phyloP scores from a whole-genome alignment of 805 yeast species.

The Zygotorulaspora sp. region DNA sequence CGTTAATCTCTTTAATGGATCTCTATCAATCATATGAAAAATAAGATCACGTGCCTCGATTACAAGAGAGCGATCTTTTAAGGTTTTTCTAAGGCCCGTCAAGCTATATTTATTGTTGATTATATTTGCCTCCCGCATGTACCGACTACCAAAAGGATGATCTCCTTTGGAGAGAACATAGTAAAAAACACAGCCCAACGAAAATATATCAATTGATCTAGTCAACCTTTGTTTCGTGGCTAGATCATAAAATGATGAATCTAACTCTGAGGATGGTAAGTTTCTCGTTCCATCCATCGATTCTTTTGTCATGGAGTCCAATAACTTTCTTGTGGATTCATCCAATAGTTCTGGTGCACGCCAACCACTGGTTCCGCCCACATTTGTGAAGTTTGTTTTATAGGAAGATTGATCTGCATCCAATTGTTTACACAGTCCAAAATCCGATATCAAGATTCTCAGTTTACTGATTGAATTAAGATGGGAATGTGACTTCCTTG shows the following conservation, averaged over 20 bases:
- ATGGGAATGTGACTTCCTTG: constrained; percentile 34
- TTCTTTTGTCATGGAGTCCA: constrained; percentile 10
- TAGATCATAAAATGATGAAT: constrained; percentile 38
- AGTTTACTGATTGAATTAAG: constrained; percentile 40
- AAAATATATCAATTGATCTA: constrained; percentile 87
- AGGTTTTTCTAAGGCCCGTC: constrained; percentile 35
- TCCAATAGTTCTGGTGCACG: constrained; percentile 84
- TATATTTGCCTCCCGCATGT: constrained; percentile 83
- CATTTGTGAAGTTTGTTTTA: constrained; percentile 77
- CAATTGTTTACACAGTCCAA: constrained; percentile 88
- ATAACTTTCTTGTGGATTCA: constrained; percentile 16
- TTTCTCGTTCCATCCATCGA: constrained; percentile 37
- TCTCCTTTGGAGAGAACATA: constrained; percentile 76
- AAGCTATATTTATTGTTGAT: constrained; percentile 60
- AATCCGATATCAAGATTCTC: constrained; percentile 84
- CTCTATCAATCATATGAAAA: constrained; percentile 58
- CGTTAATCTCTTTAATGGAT: constrained; percentile 69
- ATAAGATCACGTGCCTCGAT: constrained; percentile 73
- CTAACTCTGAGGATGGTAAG: constrained; percentile 8
- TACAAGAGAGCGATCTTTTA: constrained; percentile 27
- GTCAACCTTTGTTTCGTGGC: constrained; percentile 60
- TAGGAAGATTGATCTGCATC: constrained; percentile 92
- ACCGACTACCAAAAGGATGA: constrained; percentile 95
- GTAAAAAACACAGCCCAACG: constrained; percentile 90
- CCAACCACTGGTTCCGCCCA: constrained; percentile 98